Percentiles rank a stretch among this genome's conserved stretches.
These are phyloP conservation scores for Mrakia hoshinonis DNA, from an alignment of 768 basidiomycete species.

Conservation along the genomic window DNA sequence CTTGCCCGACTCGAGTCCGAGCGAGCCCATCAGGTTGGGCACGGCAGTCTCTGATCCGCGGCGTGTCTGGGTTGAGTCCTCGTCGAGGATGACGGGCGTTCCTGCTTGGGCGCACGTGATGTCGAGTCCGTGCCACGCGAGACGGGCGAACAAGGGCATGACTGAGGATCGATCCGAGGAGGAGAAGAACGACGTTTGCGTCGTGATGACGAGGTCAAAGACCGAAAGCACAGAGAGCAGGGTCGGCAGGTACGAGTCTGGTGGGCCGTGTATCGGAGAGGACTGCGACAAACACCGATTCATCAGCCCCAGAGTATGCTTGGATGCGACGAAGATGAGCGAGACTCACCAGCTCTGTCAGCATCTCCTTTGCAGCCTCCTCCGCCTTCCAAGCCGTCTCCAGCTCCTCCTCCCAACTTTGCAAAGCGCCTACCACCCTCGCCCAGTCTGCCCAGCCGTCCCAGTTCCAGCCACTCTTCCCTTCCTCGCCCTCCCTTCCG, in stretches of 20 bases:
- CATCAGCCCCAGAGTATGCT: background rate
- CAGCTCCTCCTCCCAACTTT: conserved; percentile 15
- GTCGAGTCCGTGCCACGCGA: conserved; percentile 33
- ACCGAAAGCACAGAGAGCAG: conserved; percentile 31
- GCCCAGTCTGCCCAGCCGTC: conserved; percentile 23
- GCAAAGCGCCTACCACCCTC: conserved; percentile 5
- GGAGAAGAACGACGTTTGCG: conserved; percentile 37
- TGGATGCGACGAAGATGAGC: background rate
- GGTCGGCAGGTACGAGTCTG: background rate
- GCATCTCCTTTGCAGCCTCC: background rate
- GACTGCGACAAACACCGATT: background rate
- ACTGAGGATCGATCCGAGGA: conserved; percentile 33
- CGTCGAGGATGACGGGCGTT: background rate
- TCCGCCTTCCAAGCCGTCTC: conserved; percentile 6
- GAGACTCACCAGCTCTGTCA: conserved; percentile 1
- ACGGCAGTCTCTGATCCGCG: background rate
- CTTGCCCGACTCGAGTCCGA: background rate
- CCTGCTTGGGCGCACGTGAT: conserved; percentile 19
- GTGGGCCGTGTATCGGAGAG: background rate
- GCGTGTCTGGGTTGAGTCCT: background rate
- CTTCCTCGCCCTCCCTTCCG: background rate
- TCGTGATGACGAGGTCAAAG: conserved; percentile 33
- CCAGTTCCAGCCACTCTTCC: background rate
- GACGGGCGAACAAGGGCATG: conserved; percentile 33
- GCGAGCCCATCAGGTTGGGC: background rate